Conservation (phyloP, 176 grass and related monocot species). For the Saccharum officinarum region DNA sequence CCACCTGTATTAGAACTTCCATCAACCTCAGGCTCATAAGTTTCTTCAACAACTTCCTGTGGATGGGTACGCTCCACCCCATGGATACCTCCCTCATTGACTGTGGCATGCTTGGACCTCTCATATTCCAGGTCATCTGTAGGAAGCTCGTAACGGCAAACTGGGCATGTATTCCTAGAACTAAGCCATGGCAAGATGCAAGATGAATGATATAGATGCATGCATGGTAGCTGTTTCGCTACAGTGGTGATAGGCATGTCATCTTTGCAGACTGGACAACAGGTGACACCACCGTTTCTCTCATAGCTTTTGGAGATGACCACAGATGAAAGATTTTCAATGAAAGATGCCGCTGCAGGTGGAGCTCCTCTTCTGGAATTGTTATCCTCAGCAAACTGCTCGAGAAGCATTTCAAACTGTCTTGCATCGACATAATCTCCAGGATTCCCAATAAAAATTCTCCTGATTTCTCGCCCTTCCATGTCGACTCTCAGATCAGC, state of each 20-base stretch:
- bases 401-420: conserved; percentile 72
- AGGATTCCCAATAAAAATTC: conserved; percentile 52
- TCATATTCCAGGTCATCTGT: conserved; percentile 74
- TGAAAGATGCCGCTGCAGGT: conserved; percentile 55
- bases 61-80: background rate
- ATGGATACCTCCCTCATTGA: conserved; percentile 33
- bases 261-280: conserved; percentile 94
- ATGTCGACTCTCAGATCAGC: conserved; percentile 32
- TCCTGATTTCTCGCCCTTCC: conserved; percentile 38
- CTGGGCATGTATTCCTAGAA: conserved; percentile 83
- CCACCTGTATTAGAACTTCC: conserved; percentile 16
- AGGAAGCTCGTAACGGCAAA: conserved; percentile 86
- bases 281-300: conserved; percentile 58
- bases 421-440: conserved; percentile 78
- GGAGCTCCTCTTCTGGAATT: conserved; percentile 71
- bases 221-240: conserved; percentile 77
- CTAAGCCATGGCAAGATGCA: conserved; percentile 88
- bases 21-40: conserved; percentile 48
- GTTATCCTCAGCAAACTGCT: conserved; percentile 71
- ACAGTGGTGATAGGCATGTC: conserved; percentile 38
- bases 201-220: conserved; percentile 74
- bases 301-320: conserved; percentile 57
- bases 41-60: conserved; percentile 37
- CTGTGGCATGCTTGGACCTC: conserved; percentile 46
- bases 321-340: conserved; percentile 58